These are phyloP conservation scores for Microbotryum silenes-acaulis DNA, from an alignment of 1,284 basidiomycete genomes.

Conservation along the genomic window DNA sequence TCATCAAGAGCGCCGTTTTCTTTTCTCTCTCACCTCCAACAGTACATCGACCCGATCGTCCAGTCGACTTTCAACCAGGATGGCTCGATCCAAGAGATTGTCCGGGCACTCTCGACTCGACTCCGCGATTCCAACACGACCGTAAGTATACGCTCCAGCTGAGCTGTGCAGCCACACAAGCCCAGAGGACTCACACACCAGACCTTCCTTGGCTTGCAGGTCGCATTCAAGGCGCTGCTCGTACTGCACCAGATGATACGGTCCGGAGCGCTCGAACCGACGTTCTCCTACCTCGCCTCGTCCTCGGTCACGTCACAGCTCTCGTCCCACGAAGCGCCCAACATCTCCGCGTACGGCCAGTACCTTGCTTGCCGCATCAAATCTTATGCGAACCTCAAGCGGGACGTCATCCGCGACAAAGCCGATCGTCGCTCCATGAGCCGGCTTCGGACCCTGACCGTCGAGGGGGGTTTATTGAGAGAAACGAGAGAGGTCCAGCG, in stretches of 20 bases:
- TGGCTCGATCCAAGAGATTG: constrained; percentile 83
- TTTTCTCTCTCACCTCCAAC: neutral
- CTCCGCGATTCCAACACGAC: constrained; percentile 84
- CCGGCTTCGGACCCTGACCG: constrained; percentile 80
- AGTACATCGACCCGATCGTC: constrained; percentile 74
- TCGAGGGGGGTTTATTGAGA: constrained; percentile 88
- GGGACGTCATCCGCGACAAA: constrained; percentile 85
- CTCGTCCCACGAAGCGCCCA: constrained; percentile 59
- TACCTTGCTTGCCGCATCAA: constrained; percentile 86
- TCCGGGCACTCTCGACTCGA: constrained; percentile 70
- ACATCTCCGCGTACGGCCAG: constrained; percentile 74
- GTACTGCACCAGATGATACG: constrained; percentile 93
- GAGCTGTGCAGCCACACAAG: too few species aligned
- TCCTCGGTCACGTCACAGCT: constrained; percentile 16
- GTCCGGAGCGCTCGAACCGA: constrained; percentile 83
- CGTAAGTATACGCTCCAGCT: constrained; percentile 48
- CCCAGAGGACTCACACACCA: too few species aligned
- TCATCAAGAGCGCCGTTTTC: neutral
- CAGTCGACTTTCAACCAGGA: constrained; percentile 90
- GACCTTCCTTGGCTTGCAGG: constrained; percentile 45
- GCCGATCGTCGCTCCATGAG: constrained; percentile 49
- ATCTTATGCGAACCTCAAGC: constrained; percentile 83
- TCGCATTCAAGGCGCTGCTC: constrained; percentile 93
- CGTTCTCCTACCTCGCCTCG: constrained; percentile 47
- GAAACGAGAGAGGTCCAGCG: constrained; percentile 87